Evolutionary conservation across 805 yeast species (phyloP).

Genomic region (Limtongozyma cylindracea): DNA sequence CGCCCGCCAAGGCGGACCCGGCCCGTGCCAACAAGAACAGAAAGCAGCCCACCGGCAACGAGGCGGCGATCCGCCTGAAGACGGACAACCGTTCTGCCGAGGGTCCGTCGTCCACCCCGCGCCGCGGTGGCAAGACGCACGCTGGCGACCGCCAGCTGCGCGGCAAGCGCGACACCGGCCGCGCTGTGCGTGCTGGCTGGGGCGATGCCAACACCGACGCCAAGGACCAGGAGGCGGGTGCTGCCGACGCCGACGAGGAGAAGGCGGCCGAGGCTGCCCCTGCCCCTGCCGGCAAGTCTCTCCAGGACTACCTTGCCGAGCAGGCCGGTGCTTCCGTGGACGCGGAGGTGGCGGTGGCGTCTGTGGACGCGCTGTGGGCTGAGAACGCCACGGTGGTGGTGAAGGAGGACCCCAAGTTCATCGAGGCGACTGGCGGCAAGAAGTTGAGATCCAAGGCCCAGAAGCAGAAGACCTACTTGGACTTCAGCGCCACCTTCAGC

Average conservation of each 20-base stretch:
- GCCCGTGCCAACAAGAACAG: constrained; percentile 51
- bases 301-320: constrained; percentile 72
- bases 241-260: constrained; percentile 14
- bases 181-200: constrained; percentile 73
- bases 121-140: constrained; percentile 29
- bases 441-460: constrained; percentile 42
- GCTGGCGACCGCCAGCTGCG: constrained; percentile 78
- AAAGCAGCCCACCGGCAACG: constrained; percentile 60
- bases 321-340: constrained; percentile 17
- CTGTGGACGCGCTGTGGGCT: constrained; percentile 11
- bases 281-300: constrained; percentile 34
- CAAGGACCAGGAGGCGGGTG: constrained; percentile 36
- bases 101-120: constrained; percentile 23
- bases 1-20: constrained; percentile 67
- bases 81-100: constrained; percentile 44
- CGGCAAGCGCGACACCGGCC: constrained; percentile 66
- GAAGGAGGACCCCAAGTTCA: constrained; percentile 24
- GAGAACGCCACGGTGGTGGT: constrained; percentile 31
- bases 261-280: constrained; percentile 12
- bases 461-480: constrained; percentile 64
- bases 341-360: constrained; percentile 18
- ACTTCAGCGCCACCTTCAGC: constrained; percentile 46
- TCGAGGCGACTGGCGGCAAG: constrained; percentile 39
- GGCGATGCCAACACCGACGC: constrained; percentile 39
- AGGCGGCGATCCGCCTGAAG: constrained; percentile 49